Base-by-base conservation (phyloP, 139 green algal genomes). In the Yamagishiella unicocca region DNA sequence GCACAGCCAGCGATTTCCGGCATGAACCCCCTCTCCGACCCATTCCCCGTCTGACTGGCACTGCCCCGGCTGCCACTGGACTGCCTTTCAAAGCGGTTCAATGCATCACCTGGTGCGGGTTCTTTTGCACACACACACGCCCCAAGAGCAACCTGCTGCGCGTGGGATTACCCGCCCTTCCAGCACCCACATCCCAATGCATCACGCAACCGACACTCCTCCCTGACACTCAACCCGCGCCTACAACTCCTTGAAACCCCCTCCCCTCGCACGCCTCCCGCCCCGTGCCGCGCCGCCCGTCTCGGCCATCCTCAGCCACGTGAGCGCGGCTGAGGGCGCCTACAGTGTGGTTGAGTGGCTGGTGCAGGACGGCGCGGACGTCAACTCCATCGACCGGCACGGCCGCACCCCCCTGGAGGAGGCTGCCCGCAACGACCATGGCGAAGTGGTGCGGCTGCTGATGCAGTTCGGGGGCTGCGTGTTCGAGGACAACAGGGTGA, bases 331-430 rank as follows among this genome's bases (percentile, higher is more conserved):
- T 8, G 95, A 98, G 86, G 95, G 95, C 33, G 92, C 92, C 0
- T 97, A 94, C 85, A 91, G 90, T 78, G 95, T 98, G 19, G 92
- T 93, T 22, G 92, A 97, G 88, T 98, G 96, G 96, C 93, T 98
- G 53, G 70, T 98, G 21, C 73, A 91, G 74, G 87, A 97, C 54
- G 77, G 87, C 7, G 93, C 91, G 38, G 81, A 95, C 83, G 85
- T 96, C 61, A 98, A 97, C 71, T 75, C 91, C 19, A 82, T 96
- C 0, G 96, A 98, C 80, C 89, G 96, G 25, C 97, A 97, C 88
- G 90, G 95, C 10, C 90, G 93, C n/a, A 98, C 96, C 1, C 95
- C 96, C 0, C 89, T 98, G n/a, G 95, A 97, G 94, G 96, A 98
- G 55, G 96, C 96, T 38, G 96, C 96, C 38, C 88, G 94, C 1